Conservation (phyloP, 2,329 filamentous ascomycete species). For the Cladosporium sp. region DNA sequence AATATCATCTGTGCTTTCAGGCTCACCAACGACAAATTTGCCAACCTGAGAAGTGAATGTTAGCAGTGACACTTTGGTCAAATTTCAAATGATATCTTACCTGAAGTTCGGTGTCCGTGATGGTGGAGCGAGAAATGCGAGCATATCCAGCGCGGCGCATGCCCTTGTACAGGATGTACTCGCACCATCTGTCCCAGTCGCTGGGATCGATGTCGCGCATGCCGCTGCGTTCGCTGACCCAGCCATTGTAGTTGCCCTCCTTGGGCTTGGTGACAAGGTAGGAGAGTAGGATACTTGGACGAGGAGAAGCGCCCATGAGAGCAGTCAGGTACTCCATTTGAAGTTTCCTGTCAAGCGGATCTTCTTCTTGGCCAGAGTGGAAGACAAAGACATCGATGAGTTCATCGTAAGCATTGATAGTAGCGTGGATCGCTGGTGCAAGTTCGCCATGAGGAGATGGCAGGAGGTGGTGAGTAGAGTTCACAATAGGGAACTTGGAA, state of each 20-base stretch:
- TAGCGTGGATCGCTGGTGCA: constrained; percentile 94
- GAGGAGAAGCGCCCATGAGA: constrained; percentile 76
- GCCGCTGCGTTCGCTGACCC: constrained; percentile 77
- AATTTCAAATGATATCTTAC: constrained; percentile 37
- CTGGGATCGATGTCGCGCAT: constrained; percentile 93
- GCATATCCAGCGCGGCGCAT: constrained; percentile 85
- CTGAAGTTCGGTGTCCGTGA: constrained; percentile 96
- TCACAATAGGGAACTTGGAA: constrained; percentile 95
- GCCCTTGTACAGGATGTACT: constrained; percentile 95
- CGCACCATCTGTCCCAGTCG: constrained; percentile 98
- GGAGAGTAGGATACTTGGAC: constrained; percentile 79
- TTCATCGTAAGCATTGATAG: constrained; percentile 85
- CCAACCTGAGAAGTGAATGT: constrained; percentile 54
- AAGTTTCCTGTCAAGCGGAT: constrained; percentile 81
- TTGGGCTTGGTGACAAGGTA: constrained; percentile 90
- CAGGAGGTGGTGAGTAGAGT: constrained; percentile 92
- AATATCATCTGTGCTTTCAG: constrained; percentile 61
- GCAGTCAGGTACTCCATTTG: constrained; percentile 82
- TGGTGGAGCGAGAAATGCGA: constrained; percentile 79
- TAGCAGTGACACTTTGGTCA: constrained; percentile 2
- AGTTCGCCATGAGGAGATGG: constrained; percentile 92
- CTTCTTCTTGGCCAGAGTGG: constrained; percentile 97
- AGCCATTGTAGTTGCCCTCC: constrained; percentile 94
- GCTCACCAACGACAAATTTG: constrained; percentile 82
- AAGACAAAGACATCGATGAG: constrained; percentile 94